phyloP scores from a whole-genome alignment of 2,329 filamentous ascomycete genomes.

The Passalora sequoiae region DNA sequence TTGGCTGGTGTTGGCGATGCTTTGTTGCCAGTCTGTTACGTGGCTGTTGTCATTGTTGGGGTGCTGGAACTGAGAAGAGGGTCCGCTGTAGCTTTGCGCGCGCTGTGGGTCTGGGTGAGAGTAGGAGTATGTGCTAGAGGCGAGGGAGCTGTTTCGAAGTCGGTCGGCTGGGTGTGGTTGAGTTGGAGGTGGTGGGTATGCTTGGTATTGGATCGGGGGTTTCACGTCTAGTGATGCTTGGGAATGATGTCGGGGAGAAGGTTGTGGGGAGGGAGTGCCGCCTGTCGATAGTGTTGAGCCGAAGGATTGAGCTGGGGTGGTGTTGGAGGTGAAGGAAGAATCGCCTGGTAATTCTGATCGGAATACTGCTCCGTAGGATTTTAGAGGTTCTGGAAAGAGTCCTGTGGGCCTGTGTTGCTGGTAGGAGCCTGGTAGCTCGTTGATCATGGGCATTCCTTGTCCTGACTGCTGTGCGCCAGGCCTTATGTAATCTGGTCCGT shows the following conservation, averaged over 20 bases:
- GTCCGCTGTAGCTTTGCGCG: too few relatives aligned
- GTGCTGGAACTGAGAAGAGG: too few relatives aligned
- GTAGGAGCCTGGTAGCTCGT: constrained; percentile 41
- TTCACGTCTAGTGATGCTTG: constrained; percentile 7
- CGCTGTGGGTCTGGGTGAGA: too few relatives aligned
- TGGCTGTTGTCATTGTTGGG: constrained; percentile 10
- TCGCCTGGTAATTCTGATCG: constrained; percentile 29
- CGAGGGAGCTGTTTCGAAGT: constrained; percentile 7
- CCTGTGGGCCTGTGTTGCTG: constrained; percentile 27
- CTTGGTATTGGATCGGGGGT: constrained; percentile 14
- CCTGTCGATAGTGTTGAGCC: too few relatives aligned
- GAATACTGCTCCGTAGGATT: constrained; percentile 21
- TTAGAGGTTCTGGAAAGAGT: constrained; percentile 22
- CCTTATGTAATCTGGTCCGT: constrained; percentile 21
- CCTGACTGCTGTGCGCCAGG: constrained; percentile 20
- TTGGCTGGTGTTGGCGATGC: constrained; percentile 6
- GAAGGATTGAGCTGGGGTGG: not conserved
- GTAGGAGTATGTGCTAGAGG: constrained; percentile 9
- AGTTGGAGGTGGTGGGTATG: constrained; percentile 14
- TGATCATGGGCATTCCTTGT: constrained; percentile 29
- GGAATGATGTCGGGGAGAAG: constrained; percentile 14
- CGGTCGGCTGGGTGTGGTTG: constrained; percentile 15
- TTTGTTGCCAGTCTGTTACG: constrained; percentile 20
- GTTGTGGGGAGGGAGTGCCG: constrained; percentile 16
- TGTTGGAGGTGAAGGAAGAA: constrained; percentile 11